Conservation (phyloP, 2,329 filamentous ascomycete species). For the Colletotrichum horii region DNA sequence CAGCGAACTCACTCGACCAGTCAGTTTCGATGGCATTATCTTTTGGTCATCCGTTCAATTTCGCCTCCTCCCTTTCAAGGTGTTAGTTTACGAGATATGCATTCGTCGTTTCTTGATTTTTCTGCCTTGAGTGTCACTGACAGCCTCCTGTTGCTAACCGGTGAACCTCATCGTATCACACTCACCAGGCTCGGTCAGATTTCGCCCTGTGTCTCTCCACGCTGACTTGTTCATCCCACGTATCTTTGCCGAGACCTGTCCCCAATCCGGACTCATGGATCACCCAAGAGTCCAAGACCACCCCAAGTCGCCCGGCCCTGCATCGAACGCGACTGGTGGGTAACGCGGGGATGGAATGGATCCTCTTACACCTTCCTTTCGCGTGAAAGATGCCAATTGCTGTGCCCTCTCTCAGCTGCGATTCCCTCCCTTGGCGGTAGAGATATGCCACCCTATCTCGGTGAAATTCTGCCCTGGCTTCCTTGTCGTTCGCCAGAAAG, state of each 20-base stretch:
- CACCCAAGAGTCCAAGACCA: not conserved
- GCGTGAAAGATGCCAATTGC: constrained; percentile 13
- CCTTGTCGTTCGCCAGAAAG: not conserved
- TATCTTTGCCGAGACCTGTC: not conserved
- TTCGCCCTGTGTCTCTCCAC: not conserved
- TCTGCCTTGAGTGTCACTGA: rapidly evolving
- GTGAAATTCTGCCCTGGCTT: not conserved
- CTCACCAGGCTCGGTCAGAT: not conserved
- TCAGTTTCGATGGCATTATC: constrained; percentile 5
- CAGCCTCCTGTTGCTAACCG: not conserved
- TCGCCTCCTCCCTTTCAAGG: not conserved
- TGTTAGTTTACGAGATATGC: not conserved
- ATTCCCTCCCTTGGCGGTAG: constrained; percentile 2
- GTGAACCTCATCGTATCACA: not conserved
- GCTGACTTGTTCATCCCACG: not conserved
- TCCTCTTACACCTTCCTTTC: constrained; percentile 22
- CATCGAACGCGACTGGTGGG: constrained; percentile 4
- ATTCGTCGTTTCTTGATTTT: not conserved
- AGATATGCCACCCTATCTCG: constrained; percentile 13
- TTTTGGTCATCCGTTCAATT: not conserved
- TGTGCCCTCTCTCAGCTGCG: constrained; percentile 4
- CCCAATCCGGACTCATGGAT: constrained; percentile 5
- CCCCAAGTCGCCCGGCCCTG: not conserved
- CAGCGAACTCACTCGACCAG: constrained; percentile 2
- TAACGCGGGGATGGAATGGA: constrained; percentile 18